Evolutionary conservation across 345 rosid species (phyloP).

Genomic region (Draba incana): DNA sequence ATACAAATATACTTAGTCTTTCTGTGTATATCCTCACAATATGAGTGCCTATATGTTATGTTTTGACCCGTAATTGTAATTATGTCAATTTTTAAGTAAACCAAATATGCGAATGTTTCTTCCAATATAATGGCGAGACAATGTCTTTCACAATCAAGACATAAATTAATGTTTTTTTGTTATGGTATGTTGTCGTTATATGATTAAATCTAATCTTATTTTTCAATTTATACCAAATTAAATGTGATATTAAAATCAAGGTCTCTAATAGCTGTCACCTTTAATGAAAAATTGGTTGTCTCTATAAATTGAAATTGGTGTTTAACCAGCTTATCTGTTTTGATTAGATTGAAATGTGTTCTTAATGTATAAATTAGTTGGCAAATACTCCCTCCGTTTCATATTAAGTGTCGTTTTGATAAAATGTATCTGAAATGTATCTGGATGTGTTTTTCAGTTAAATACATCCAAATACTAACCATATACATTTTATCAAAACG

Average conservation of each 20-base stretch:
- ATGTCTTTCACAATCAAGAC: slow-evolving; percentile 11
- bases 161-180: background rate
- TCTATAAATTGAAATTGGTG: slow-evolving; percentile 7
- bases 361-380: slow-evolving; percentile 20
- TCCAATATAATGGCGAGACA: slow-evolving; percentile 30
- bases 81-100: slow-evolving; percentile 18
- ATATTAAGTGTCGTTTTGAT: no score
- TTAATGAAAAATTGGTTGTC: slow-evolving; percentile 7
- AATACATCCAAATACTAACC: no score
- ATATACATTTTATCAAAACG: no score
- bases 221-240: slow-evolving; percentile 1
- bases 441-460: no score
- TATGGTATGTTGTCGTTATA: slow-evolving; percentile 7
- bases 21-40: background rate
- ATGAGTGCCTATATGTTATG: background rate
- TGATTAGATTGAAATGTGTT: slow-evolving; percentile 24
- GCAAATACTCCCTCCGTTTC: no score
- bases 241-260: slow-evolving; percentile 10
- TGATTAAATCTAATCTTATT: background rate
- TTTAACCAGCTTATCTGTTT: slow-evolving; percentile 16
- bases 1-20: background rate
- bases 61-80: slow-evolving; percentile 18
- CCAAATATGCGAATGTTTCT: slow-evolving; percentile 27
- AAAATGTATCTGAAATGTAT: no score
- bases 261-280: slow-evolving; percentile 17